Evolutionary conservation across 768 basidiomycete genomes (phyloP).

Genomic region (Naganishia kalamii): DNA sequence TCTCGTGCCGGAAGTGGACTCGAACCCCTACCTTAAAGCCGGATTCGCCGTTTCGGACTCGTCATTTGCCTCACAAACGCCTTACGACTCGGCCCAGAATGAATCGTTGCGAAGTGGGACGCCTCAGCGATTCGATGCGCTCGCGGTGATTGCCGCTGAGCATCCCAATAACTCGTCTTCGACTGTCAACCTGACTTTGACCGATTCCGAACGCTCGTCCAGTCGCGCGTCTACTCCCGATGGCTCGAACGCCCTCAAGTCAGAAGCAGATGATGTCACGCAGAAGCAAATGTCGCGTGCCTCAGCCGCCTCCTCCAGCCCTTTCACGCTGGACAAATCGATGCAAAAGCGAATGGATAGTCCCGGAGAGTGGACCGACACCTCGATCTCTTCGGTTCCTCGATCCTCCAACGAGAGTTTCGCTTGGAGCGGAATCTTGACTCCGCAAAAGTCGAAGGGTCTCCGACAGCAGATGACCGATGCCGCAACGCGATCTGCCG

Average conservation of each 20-base stretch:
- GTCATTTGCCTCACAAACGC: not conserved
- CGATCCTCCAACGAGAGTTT: not conserved
- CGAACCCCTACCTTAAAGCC: not conserved
- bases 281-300: not conserved
- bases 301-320: not conserved
- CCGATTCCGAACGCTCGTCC: not conserved
- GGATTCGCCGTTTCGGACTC: not conserved
- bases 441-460: not conserved
- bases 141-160: constrained; percentile 1
- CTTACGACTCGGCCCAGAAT: not conserved
- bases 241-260: not conserved
- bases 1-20: not conserved
- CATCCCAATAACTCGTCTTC: constrained; percentile 4
- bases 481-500: not conserved
- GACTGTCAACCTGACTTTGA: constrained; percentile 6
- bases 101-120: not conserved
- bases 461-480: not conserved
- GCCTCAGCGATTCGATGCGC: not conserved
- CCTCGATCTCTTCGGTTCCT: not conserved
- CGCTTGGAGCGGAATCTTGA: not conserved
- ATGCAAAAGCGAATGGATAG: not conserved
- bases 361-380: not conserved
- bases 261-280: not conserved
- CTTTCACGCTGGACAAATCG: constrained; percentile 9
- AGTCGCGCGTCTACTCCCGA: not conserved